A percentile compares a stretch with the other conserved stretches of the same genome.
Conservation (phyloP, 768 basidiomycete species). For the Cantharellus anzutake region DNA sequence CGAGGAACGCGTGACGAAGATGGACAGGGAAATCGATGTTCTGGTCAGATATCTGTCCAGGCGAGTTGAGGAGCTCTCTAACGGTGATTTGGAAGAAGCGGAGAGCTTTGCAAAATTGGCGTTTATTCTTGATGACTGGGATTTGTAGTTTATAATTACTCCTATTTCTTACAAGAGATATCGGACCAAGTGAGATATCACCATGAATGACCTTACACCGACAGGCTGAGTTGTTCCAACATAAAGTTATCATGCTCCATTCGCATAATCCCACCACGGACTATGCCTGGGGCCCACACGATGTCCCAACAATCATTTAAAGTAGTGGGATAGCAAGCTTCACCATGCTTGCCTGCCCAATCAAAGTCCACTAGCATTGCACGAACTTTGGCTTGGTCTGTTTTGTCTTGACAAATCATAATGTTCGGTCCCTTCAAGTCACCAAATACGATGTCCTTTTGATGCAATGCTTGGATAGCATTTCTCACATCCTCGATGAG, state of each 20-base stretch:
- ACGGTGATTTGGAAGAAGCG: background rate
- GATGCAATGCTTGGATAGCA: background rate
- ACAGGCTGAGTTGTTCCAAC: background rate
- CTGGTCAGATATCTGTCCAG: conserved; percentile 2
- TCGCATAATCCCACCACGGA: background rate
- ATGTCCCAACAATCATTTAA: background rate
- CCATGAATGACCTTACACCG: too few relatives aligned
- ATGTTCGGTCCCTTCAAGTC: background rate
- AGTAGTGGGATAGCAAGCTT: background rate
- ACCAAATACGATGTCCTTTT: background rate
- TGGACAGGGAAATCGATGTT: conserved; percentile 4
- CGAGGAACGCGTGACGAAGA: conserved; percentile 1
- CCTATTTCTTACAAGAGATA: too few relatives aligned
- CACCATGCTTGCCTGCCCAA: background rate
- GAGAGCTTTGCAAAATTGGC: conserved; percentile 1
- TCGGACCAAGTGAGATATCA: too few relatives aligned
- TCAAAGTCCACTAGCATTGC: background rate
- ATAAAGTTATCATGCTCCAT: background rate
- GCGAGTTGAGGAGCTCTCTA: conserved; percentile 1
- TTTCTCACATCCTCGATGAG: background rate
- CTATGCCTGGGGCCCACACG: background rate
- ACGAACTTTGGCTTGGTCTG: background rate
- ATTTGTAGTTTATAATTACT: background rate
- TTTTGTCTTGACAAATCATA: background rate
- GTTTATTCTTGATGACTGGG: conserved; percentile 8